Base-by-base conservation (phyloP, 192 early-diverging fungal species). In the Backusella psychrophila region DNA sequence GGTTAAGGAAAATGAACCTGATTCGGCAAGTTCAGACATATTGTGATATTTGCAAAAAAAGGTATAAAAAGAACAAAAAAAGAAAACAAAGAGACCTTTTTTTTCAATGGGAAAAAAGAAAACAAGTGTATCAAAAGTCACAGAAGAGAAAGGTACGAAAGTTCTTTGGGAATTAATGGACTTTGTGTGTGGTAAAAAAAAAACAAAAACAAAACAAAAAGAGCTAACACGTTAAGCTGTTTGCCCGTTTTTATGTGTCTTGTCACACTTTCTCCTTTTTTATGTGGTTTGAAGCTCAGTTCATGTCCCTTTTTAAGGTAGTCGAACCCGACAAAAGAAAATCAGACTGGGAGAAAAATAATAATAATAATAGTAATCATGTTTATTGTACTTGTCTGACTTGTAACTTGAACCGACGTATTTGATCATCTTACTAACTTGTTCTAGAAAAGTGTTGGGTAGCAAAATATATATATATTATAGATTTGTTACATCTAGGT, bases 121-220 rank as follows among this genome's bases (percentile, higher is more conserved):
- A 33, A 33, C 33, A 33, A 33, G 33, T 33, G 12, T 26, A 29
- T 56, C 17, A 21, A n/a, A 53, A 63, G 56, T 26, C 26, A 63
- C 26, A 59, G 23, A 14, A 59, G 23, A 59, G 19, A 53, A 53
- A 56, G 6, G 21, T 26, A 59, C 23, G 11, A 59, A 26, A 26
- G 23, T 59, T 59, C 56, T 59, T 59, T 59, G 56, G 56, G 56
- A 59, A 59, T 59, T 33, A 33, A 59, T 59, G 8, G 8, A 59
- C 7, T 59, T 59, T 59, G 56, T 59, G 56, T 59, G 56, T 59
- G 56, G 56, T 59, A 59, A 59, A 59, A 56, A 56, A 59, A 59
- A 59, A 63, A 39, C 1, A 39, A 39, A 39, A 39, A n/a, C 6
- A 53, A 53, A 53, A 53, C 17, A 53, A n/a, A 63, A 63, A 63